Conservation (phyloP, 495 filamentous ascomycete species). For the Evansstolkia leycettana region DNA sequence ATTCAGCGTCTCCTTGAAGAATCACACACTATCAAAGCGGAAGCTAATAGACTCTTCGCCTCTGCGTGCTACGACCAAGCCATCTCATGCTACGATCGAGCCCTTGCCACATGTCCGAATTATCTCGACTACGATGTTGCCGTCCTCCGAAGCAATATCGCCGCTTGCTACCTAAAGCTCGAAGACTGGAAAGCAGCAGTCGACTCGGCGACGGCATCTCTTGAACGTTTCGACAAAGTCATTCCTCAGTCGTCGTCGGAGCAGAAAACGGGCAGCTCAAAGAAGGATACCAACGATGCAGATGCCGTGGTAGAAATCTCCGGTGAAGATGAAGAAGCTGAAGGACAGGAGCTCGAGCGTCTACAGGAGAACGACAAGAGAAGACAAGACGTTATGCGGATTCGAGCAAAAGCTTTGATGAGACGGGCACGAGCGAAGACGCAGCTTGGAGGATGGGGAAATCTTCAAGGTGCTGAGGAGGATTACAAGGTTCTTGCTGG, state of each 20-base stretch:
- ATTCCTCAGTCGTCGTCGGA: conserved; percentile 23
- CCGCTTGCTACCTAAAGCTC: conserved; percentile 83
- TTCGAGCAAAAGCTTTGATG: conserved; percentile 75
- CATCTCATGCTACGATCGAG: conserved; percentile 81
- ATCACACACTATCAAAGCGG: conserved; percentile 60
- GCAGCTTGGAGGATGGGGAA: conserved; percentile 64
- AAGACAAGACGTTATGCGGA: conserved; percentile 55
- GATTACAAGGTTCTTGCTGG: conserved; percentile 51
- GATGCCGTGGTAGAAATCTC: conserved; percentile 37
- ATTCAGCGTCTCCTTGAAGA: conserved; percentile 54
- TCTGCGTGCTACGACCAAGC: conserved; percentile 65
- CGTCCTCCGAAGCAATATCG: conserved; percentile 74
- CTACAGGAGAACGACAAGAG: conserved; percentile 37
- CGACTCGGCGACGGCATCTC: conserved; percentile 55
- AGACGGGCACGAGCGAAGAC: conserved; percentile 66
- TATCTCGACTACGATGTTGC: conserved; percentile 88
- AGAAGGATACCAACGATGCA: conserved; percentile 4
- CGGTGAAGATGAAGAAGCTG: conserved; percentile 46
- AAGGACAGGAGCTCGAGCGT: conserved; percentile 42
- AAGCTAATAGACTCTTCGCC: conserved; percentile 69
- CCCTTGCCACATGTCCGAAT: conserved; percentile 67
- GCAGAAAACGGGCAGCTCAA: conserved; percentile 1
- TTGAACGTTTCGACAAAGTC: conserved; percentile 59
- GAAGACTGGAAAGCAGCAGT: conserved; percentile 78
- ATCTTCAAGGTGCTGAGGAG: conserved; percentile 68